phyloP scores from a whole-genome alignment of 2,329 filamentous ascomycete genomes.

The Cladosporium austrohemisphaericum region DNA sequence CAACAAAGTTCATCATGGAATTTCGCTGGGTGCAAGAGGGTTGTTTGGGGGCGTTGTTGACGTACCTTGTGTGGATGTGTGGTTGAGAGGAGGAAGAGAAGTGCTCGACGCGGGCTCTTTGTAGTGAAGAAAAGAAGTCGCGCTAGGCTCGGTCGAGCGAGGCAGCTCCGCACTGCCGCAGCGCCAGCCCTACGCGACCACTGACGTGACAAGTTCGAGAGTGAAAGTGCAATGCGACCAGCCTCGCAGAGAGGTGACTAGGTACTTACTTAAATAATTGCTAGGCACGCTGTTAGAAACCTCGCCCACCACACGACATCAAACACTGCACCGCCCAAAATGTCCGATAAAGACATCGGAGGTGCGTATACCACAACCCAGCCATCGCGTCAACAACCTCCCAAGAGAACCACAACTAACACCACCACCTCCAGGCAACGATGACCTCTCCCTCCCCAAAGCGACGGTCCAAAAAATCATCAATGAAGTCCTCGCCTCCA shows the following conservation, averaged over 20 bases:
- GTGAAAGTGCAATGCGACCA: no score
- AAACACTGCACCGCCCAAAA: conserved; percentile 22
- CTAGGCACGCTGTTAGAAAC: no score
- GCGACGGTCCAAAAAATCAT: conserved; percentile 80
- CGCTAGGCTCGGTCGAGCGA: not conserved
- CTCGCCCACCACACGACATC: no score
- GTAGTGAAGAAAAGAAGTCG: no score
- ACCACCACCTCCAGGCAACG: conserved; percentile 40
- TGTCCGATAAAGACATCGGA: conserved; percentile 56
- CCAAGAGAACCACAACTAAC: not conserved
- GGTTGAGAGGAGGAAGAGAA: conserved; percentile 7
- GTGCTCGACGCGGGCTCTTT: no score
- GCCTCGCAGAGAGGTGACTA: no score
- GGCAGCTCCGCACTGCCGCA: not conserved
- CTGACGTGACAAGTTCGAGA: no score
- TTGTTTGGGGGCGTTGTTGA: conserved; percentile 13
- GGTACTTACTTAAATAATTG: no score
- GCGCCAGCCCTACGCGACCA: not conserved
- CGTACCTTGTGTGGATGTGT: conserved; percentile 21
- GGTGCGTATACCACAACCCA: conserved; percentile 34
- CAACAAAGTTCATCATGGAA: conserved; percentile 54
- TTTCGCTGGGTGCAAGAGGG: conserved; percentile 21
- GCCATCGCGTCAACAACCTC: not conserved
- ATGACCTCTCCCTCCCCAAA: conserved; percentile 58
- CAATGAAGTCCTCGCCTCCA: conserved; percentile 79